Percentiles rank a stretch among this genome's conserved stretches.
These are phyloP conservation scores for Aspergillus sp. DNA, from an alignment of 2,329 filamentous ascomycete genomes.

Conservation along the genomic window DNA sequence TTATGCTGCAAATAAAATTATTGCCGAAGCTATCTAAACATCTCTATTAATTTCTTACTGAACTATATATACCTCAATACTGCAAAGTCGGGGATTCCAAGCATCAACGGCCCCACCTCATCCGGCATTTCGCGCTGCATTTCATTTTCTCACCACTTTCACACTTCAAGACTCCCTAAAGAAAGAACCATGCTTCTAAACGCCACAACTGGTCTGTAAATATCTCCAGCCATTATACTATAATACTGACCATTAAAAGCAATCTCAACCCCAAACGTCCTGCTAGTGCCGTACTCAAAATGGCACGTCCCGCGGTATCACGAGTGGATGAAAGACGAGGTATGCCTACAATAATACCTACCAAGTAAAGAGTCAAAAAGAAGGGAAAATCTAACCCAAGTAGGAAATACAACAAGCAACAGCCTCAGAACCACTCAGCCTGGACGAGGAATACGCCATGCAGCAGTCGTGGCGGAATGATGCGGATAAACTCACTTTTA, in stretches of 20 bases:
- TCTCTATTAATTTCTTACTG: no score
- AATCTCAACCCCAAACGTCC: conserved; percentile 62
- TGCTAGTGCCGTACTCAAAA: conserved; percentile 80
- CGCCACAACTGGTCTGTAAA: conserved; percentile 31
- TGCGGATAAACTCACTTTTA: conserved; percentile 87
- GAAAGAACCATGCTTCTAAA: conserved; percentile 33
- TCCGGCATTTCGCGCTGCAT: no score
- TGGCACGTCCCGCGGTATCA: conserved; percentile 84
- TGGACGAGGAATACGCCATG: conserved; percentile 85
- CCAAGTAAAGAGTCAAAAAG: conserved; percentile 2
- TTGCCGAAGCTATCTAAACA: no score
- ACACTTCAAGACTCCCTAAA: background rate
- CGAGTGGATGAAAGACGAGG: conserved; percentile 85
- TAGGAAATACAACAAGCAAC: conserved; percentile 76
- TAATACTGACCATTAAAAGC: conserved; percentile 48
- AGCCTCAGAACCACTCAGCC: conserved; percentile 77
- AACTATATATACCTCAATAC: no score
- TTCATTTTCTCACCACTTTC: no score
- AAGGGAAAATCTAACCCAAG: background rate
- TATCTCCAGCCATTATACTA: no score
- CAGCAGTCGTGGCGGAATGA: conserved; percentile 83
- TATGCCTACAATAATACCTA: conserved; percentile 22
- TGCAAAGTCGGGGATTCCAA: no score
- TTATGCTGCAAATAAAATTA: no score
- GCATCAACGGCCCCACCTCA: no score